These are phyloP conservation scores for Lepidium didymum DNA, from an alignment of 345 rosid species.

Conservation along the genomic window DNA sequence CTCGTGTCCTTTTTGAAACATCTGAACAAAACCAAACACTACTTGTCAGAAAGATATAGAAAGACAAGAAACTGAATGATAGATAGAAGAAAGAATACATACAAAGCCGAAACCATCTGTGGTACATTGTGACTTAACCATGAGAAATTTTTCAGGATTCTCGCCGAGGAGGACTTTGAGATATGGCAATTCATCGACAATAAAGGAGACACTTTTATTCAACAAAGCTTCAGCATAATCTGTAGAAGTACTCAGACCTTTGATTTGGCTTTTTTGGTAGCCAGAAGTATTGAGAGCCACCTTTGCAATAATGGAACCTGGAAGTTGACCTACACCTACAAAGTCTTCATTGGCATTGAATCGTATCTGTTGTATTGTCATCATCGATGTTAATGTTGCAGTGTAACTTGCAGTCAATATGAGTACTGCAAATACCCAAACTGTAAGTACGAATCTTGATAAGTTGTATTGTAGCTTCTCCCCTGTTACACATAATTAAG, in stretches of 20 bases:
- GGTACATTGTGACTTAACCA: slow-evolving; percentile 27
- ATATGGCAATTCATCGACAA: slow-evolving; percentile 42
- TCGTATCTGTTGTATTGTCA: slow-evolving; percentile 38
- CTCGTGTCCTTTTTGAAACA: slow-evolving; percentile 12
- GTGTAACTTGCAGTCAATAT: slow-evolving; percentile 45
- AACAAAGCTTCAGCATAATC: slow-evolving; percentile 28
- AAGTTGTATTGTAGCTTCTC: slow-evolving; percentile 38
- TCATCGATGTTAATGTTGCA: slow-evolving; percentile 41
- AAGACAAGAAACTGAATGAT: neutral
- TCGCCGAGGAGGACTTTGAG: slow-evolving; percentile 33
- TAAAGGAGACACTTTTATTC: slow-evolving; percentile 22
- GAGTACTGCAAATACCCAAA: slow-evolving; percentile 50
- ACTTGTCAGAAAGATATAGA: neutral
- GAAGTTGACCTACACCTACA: slow-evolving; percentile 41
- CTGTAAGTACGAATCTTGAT: slow-evolving; percentile 40
- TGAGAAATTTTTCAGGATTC: slow-evolving; percentile 26
- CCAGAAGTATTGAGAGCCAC: neutral
- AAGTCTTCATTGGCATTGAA: neutral
- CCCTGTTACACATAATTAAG: slow-evolving; percentile 22
- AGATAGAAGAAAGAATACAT: slow-evolving; percentile 3
- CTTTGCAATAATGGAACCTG: slow-evolving; percentile 23
- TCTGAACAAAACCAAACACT: neutral
- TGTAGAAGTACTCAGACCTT: neutral
- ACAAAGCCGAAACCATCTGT: slow-evolving; percentile 36
- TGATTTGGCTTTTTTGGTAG: too few species aligned